Percentiles rank a stretch among this genome's conserved stretches.
Conservation (phyloP, 2,329 filamentous ascomycete species). For the Aspergillus pseudoterreus region DNA sequence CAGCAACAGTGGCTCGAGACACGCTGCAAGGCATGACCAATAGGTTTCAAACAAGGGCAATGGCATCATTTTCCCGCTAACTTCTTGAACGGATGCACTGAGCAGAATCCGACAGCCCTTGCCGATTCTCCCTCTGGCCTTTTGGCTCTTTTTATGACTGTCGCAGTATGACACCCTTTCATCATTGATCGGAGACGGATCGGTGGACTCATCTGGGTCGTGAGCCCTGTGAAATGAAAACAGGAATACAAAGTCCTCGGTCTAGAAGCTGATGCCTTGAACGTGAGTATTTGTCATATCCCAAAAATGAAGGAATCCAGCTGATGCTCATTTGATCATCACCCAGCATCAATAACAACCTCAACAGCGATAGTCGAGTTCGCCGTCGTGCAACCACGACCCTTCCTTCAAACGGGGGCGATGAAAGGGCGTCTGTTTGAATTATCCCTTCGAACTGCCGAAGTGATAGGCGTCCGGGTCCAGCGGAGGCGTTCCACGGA, state of each 20-base stretch:
- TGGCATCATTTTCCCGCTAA: conserved; percentile 3
- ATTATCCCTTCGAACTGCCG: too few relatives aligned
- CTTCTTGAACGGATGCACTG: background rate
- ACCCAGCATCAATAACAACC: background rate
- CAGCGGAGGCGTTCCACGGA: background rate
- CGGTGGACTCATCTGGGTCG: background rate
- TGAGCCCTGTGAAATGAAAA: background rate
- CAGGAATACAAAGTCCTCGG: background rate
- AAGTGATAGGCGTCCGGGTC: background rate
- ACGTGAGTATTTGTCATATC: too few relatives aligned
- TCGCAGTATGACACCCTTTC: background rate
- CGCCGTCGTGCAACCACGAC: background rate
- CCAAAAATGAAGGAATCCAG: background rate
- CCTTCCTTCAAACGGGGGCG: background rate
- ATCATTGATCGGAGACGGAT: too few relatives aligned
- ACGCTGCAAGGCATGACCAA: conserved; percentile 17
- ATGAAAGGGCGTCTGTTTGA: background rate
- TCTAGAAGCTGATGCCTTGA: too few relatives aligned
- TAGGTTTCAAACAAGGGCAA: conserved; percentile 15
- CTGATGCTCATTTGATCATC: background rate
- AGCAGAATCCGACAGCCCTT: background rate
- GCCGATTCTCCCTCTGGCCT: background rate
- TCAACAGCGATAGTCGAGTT: background rate
- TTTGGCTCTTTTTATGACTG: background rate
- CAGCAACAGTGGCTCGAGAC: background rate